Base-by-base conservation (phyloP, 2,329 filamentous ascomycete species). In the Colletotrichum limetticola region DNA sequence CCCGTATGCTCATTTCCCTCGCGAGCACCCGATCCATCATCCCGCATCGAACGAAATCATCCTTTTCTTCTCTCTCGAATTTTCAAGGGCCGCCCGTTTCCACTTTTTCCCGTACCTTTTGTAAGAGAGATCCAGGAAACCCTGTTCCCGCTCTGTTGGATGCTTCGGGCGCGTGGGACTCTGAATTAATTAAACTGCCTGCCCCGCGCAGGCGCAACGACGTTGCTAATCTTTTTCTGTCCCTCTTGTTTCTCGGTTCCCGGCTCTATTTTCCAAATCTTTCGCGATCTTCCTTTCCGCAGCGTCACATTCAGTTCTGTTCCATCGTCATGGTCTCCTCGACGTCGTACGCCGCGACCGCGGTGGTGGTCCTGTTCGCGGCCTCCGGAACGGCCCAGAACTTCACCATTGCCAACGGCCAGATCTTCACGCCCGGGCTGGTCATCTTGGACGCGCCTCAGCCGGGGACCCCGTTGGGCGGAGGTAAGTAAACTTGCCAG, bases 341-440 rank as follows among this genome's bases (percentile, higher is more conserved):
- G n/a, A 9, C 49, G 26, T 52, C 61, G 61, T 65, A 64, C 42
- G 67, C 75, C 35, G 67, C 75, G 46, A 61, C 75, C 35, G 63
- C 75, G 56, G 67, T 79, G 64, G 72, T 82, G 65, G 74, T 77
- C 53, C 65, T 82, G n/a, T 75, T 83, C 16, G 69, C 80, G 28
- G 74, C 76, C 52, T 64, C 46, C 11, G 60, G 64, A 8, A 61
- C 65, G 32, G 83, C 83, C 6, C 78, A 82, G 55, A 83, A 86
- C 73, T 92, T 92, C 76, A 90, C 87, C 24, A 87, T 90, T 64
- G 82, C 89, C 26, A 89, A 89, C 76, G 92, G 92, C 19, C 91
- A 94, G 76, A 88, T 94, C 66, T 93, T 88, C 77, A 94, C 92
- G 0, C 91, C 92, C 0, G 92, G 92, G 0, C 87, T 94, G 68